Base-by-base conservation (phyloP, 2,329 filamentous ascomycete genomes). In the Arthrobotrys entomopaga region DNA sequence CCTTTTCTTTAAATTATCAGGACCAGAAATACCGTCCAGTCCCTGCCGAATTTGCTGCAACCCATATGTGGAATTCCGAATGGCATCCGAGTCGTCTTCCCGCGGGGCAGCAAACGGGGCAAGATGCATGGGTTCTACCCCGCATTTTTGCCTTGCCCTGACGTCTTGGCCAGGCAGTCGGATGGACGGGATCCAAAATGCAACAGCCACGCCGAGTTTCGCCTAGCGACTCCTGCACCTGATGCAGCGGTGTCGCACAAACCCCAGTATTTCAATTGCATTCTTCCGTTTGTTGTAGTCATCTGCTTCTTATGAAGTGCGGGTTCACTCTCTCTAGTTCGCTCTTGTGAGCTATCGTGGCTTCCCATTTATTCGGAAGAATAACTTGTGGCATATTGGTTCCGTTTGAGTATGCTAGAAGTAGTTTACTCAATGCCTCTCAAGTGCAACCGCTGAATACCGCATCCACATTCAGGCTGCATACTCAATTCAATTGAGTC, bases 81-180 rank as follows among this genome's bases (percentile, higher is more conserved):
- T 53, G 19, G 63, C 48, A 46, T 22, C 53, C 49, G 49, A 52
- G 16, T 3, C 53, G 13, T 57, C 2, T 38, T 40, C 11, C 29
- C 38, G 38, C 20, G 29, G 43, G 40, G 56, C 13, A n/a, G 53
- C 26, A 29, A 42, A 8, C 29, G 29, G 29, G 10, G 29, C 2
- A n/a, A 46, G 13, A 3, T 58, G 43, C 42, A 48, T 34, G 57
- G 43, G 22, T 20, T 57, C 54, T 74, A 74, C 70, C 70, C 70
- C 70, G 70, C 70, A 74, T 74, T 74, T 61, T 66, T 57, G 50
- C 64, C 58, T 49, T 66, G 60, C 49, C 29, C 54, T 66, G 58
- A 60, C 61, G 69, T 66, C 49, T 65, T 61, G n/a, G n/a, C n/a
- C n/a, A 46, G 50, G 40, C 50, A 64, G 63, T 63, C 70, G 63